Conservation (phyloP, 768 basidiomycete genomes). For the Lepiota venenata region DNA sequence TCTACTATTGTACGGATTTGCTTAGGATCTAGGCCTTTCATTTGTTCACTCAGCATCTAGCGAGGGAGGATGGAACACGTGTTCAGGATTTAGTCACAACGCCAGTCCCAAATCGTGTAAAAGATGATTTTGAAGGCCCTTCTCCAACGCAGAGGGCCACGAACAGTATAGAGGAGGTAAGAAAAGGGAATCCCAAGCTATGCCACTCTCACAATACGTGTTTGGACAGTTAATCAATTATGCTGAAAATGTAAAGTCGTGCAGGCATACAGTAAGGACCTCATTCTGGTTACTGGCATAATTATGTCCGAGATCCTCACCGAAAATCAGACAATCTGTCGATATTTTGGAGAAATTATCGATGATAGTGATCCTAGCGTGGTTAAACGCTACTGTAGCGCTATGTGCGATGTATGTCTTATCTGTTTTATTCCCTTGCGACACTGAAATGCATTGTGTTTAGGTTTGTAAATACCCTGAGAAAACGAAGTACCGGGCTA, state of each 20-base stretch:
- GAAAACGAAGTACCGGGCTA: slow-evolving; percentile 49
- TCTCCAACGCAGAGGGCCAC: slow-evolving; percentile 65
- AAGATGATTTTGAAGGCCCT: slow-evolving; percentile 45
- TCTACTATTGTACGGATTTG: slow-evolving; percentile 69
- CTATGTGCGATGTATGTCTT: slow-evolving; percentile 75
- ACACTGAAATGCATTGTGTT: background rate
- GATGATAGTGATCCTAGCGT: slow-evolving; percentile 41
- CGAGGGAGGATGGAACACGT: slow-evolving; percentile 68
- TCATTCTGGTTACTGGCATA: background rate
- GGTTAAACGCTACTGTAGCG: slow-evolving; percentile 54
- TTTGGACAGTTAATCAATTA: slow-evolving; percentile 35
- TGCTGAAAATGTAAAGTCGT: slow-evolving; percentile 55
- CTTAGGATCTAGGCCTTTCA: background rate
- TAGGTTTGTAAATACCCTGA: slow-evolving; percentile 81
- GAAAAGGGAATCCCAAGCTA: slow-evolving; percentile 16
- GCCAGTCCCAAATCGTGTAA: slow-evolving; percentile 43
- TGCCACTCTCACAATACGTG: background rate
- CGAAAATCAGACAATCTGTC: slow-evolving; percentile 60
- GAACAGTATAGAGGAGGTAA: slow-evolving; percentile 61
- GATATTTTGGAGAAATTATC: slow-evolving; percentile 75
- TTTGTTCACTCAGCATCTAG: slow-evolving; percentile 29
- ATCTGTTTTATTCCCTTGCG: background rate
- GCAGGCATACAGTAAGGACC: slow-evolving; percentile 66
- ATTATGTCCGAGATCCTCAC: background rate
- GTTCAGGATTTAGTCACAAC: slow-evolving; percentile 50